Base-by-base conservation (phyloP, 768 basidiomycete species). In the Mycena polygramma region DNA sequence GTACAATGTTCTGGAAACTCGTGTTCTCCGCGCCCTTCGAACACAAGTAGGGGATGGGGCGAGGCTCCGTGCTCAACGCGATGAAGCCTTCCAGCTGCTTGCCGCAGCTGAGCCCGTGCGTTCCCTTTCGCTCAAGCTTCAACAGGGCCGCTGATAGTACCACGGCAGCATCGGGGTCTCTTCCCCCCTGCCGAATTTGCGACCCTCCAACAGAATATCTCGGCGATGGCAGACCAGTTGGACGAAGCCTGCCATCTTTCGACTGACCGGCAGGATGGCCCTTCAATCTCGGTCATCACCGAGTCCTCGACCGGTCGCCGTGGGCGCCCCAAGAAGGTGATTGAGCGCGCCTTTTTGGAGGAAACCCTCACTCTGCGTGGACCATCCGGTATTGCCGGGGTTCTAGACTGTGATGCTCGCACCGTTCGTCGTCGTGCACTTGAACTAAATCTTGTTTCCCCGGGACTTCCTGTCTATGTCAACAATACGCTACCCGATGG, bases 321-420 rank as follows among this genome's bases (percentile, higher is more conserved):
- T 15, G 52, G 62, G 9, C 62, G 67, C 0, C 79, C 79, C 10
- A 53, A 66, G 4, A 54, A 75, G 1, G 62, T 75, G 8, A 77
- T 81, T 19, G 68, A 80, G 46, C 75, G 68, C 2, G n/a, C 53
- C 3, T 75, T 79, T 54, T 63, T 76, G 0, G 22, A 30, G 0
- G 80, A 79, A 14, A 80, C 80, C 1, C 70, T 80, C 13, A 52
- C 71, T 0, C 58, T 83, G 4, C 46, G 68, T n/a, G 55, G 60
- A 1, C 68, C 55, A 5, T 52, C 53, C 17, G 26, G 41, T n/a
- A 45, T 69, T 5, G 14, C 35, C 0, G 20, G 17, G 13, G 61
- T 45, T 26, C 26, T 69, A 0, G 11, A n/a, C 36, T 13, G 59
- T 20, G 7, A 30, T 11, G 30, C 46, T 10, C 55, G 63, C 7